Conservation (phyloP, 768 basidiomycete genomes). For the Mycena belliarum region DNA sequence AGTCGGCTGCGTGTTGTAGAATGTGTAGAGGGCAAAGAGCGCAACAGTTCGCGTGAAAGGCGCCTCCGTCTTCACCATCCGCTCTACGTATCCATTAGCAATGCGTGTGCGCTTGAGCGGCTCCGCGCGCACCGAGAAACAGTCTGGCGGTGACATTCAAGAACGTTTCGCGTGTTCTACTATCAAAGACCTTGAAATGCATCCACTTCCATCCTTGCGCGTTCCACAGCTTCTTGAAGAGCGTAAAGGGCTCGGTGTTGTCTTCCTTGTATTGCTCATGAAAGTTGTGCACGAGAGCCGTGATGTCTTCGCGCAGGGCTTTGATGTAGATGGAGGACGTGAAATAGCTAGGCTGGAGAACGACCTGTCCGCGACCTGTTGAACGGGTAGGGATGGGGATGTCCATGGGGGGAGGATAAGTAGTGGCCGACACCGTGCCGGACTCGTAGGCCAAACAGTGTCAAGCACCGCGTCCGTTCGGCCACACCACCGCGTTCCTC, state of each 20-base stretch:
- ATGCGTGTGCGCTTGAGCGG: neutral
- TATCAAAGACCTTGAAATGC: slow-evolving; percentile 74
- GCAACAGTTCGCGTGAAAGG: slow-evolving; percentile 60
- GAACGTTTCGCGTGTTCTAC: slow-evolving; percentile 63
- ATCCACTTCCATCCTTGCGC: slow-evolving; percentile 72
- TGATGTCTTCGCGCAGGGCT: slow-evolving; percentile 65
- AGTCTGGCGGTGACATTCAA: slow-evolving; percentile 59
- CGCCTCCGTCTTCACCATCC: slow-evolving; percentile 46
- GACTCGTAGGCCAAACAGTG: neutral
- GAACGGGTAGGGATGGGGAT: too few relatives aligned
- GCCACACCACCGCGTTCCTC: slow-evolving; percentile 31
- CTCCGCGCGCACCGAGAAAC: slow-evolving; percentile 59
- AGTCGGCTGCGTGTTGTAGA: slow-evolving; percentile 68
- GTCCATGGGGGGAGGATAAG: too few relatives aligned
- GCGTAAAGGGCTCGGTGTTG: slow-evolving; percentile 52
- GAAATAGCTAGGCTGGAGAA: slow-evolving; percentile 75
- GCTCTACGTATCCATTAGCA: slow-evolving; percentile 43
- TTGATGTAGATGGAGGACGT: slow-evolving; percentile 74
- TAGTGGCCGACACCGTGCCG: too few relatives aligned
- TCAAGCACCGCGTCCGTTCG: too few relatives aligned
- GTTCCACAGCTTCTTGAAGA: slow-evolving; percentile 74
- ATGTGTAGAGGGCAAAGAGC: slow-evolving; percentile 70
- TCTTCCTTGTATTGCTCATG: slow-evolving; percentile 45
- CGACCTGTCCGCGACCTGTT: slow-evolving; percentile 61
- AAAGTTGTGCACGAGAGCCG: slow-evolving; percentile 52